These are phyloP conservation scores for Tubosaeta brunneosetosa DNA, from an alignment of 768 basidiomycete genomes.

Conservation along the genomic window DNA sequence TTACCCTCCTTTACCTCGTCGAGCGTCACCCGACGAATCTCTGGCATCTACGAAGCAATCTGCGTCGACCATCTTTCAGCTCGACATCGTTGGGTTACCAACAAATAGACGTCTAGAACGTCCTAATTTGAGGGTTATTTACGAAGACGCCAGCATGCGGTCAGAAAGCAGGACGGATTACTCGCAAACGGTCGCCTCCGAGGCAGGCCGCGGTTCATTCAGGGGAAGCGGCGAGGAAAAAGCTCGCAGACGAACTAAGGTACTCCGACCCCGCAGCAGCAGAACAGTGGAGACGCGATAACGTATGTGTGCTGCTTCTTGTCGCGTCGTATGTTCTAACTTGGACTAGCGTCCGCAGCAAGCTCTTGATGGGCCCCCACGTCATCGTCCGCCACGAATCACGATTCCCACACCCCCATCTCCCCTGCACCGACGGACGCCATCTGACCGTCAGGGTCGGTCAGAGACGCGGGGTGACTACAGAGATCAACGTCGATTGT, in stretches of 20 bases:
- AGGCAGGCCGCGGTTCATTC: slow-evolving; percentile 10
- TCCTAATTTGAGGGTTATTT: slow-evolving; percentile 28
- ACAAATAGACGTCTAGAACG: slow-evolving; percentile 19
- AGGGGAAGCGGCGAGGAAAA: slow-evolving; percentile 9
- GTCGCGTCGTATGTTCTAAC: not conserved
- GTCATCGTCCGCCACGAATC: slow-evolving; percentile 17
- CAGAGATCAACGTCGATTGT: slow-evolving; percentile 22
- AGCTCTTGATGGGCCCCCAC: slow-evolving; percentile 7
- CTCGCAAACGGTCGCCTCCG: slow-evolving; percentile 19
- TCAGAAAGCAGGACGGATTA: slow-evolving; percentile 23
- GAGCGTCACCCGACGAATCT: slow-evolving; percentile 28
- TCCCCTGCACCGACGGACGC: slow-evolving; percentile 22
- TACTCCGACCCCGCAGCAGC: slow-evolving; percentile 30
- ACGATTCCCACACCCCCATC: slow-evolving; percentile 26
- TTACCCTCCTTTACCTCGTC: slow-evolving; percentile 14
- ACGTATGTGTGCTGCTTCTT: slow-evolving; percentile 9
- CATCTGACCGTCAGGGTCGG: slow-evolving; percentile 26
- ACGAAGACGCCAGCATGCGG: slow-evolving; percentile 27
- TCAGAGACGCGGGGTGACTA: slow-evolving; percentile 13
- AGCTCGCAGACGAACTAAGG: slow-evolving; percentile 32
- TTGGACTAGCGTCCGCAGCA: slow-evolving; percentile 18
- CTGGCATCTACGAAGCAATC: slow-evolving; percentile 27
- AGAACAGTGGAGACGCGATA: slow-evolving; percentile 30
- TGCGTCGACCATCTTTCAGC: slow-evolving; percentile 31
- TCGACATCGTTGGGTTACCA: slow-evolving; percentile 29